Conservation (phyloP, 1,284 basidiomycete genomes). For the Microstroma glucosiphilum region DNA sequence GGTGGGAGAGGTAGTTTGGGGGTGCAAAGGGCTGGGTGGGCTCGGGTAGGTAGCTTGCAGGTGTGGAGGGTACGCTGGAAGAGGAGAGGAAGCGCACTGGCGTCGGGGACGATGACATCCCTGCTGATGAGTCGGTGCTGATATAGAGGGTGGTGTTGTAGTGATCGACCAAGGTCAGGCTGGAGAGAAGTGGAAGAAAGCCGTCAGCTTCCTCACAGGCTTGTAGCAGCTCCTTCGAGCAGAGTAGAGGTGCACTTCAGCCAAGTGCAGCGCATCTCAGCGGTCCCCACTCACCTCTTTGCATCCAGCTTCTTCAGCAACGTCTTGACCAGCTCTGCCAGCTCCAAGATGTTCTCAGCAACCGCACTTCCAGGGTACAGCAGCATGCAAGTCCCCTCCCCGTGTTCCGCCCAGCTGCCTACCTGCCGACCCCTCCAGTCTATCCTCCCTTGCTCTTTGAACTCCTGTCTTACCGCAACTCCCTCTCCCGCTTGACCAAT, state of each 20-base stretch:
- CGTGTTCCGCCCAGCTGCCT: not conserved
- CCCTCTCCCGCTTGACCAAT: not conserved
- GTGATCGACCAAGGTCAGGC: not conserved
- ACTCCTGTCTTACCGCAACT: not conserved
- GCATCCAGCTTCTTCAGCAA: not conserved
- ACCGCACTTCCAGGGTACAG: not conserved
- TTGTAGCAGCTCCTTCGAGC: too few species aligned
- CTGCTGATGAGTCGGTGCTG: not conserved
- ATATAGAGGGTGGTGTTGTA: constrained; percentile 1
- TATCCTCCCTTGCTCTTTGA: not conserved
- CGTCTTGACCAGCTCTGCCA: not conserved
- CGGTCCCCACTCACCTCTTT: not conserved
- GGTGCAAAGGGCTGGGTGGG: not conserved
- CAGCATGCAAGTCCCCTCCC: not conserved
- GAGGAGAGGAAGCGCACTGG: not conserved
- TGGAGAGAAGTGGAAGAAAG: not conserved
- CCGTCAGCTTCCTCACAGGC: too few species aligned
- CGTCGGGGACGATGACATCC: not conserved
- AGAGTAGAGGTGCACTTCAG: too few species aligned
- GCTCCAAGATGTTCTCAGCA: not conserved
- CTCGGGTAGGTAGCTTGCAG: not conserved
- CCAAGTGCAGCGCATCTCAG: not conserved
- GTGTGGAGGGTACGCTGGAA: not conserved
- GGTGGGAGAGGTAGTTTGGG: not conserved
- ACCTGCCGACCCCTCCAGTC: not conserved